Evolutionary conservation across 1,139 yeast species (phyloP), one percentile per base, ranked within the genome.

Genomic region (Kluyveromyces sp.): DNA sequence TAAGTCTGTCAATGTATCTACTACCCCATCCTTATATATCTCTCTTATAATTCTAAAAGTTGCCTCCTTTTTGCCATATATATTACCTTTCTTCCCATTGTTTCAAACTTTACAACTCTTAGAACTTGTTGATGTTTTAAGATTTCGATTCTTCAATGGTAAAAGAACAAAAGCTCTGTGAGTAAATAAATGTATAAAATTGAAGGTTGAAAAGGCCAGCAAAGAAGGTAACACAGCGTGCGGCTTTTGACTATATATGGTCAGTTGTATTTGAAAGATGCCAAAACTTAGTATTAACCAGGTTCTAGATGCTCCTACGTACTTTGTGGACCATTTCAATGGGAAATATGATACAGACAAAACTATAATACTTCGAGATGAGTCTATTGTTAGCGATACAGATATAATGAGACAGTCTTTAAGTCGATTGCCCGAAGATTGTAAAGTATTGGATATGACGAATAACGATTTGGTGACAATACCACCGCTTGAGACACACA

Each of bases 271-370:
- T 7, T 27, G 37, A 25, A 15, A 15, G 28, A 31, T 34, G 34
- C 78, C 79, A 83, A 77, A 75, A 60, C 65, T 80, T 32, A 76
- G 82, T 3, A 73, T 80, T 2, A 71, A 74, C 40, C 52, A 71
- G 21, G 53, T 80, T 3, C 49, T 64, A 5, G 72, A 71, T 29
- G 81, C 85, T 1, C 77, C 81, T 0, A 62, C 73, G 2, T 78
- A 72, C 53, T 64, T 61, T 46, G 62, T 57, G 36, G 59, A 58
- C 42, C 60, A 56, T 47, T 48, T 54, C 25, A 48, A 55, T 42
- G 61, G 61, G 6, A 51, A 43, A 25, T 43, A 53, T 39, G 54
- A 61, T 39, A 51, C 55, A 4, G 65, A 63, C 46, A 60, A 58
- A 50, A 49, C 54, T 37, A 54, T 59, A 3, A 48, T 60, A 3